Conservation (phyloP, 2,329 filamentous ascomycete species). For the Fusarium sp. region DNA sequence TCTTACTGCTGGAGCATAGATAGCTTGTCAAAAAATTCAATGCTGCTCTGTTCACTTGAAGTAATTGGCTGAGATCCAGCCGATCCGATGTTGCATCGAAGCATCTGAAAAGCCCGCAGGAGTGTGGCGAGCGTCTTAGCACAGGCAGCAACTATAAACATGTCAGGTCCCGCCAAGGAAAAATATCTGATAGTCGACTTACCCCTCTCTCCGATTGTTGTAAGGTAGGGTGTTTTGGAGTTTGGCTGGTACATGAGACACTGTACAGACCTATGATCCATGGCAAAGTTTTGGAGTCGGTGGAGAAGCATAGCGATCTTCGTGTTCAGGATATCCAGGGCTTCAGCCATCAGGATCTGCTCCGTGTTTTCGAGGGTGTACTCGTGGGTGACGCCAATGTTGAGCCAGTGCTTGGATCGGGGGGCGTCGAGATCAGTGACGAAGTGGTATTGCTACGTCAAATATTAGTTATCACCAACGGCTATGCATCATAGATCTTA, state of each 20-base stretch:
- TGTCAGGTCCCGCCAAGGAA: background rate
- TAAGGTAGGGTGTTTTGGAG: background rate
- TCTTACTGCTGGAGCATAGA: background rate
- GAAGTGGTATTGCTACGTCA: background rate
- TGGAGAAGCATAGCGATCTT: background rate
- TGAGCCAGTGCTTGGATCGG: background rate
- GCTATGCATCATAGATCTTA: background rate
- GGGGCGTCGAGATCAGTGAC: background rate
- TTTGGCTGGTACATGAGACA: background rate
- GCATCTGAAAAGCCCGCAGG: background rate
- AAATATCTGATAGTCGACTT: background rate
- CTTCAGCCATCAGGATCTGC: background rate
- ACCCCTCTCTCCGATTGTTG: background rate
- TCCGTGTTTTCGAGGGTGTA: background rate
- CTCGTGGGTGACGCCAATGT: background rate
- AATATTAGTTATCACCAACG: background rate
- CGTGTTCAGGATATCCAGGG: background rate
- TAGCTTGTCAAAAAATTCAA: background rate
- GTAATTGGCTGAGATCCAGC: background rate
- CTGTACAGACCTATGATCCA: background rate
- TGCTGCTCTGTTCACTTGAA: background rate
- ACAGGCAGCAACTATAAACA: background rate
- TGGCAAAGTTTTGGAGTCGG: background rate
- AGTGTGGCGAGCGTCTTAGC: rapidly evolving
- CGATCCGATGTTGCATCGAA: background rate